Base-by-base conservation (phyloP, 176 grass and related monocot genomes). In the Rhipidocladum racemiflorum region DNA sequence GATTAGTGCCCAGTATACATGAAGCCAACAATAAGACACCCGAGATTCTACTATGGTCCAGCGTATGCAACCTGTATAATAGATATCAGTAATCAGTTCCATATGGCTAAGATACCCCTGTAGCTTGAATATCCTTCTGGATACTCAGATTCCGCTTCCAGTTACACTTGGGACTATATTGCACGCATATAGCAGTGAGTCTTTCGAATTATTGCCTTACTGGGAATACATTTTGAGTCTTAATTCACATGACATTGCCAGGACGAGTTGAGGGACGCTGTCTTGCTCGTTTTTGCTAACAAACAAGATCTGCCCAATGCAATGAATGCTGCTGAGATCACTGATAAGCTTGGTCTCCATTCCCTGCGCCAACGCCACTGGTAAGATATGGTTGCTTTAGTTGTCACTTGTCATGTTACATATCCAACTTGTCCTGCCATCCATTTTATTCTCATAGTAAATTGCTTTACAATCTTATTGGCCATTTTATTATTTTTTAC, bases 251-350 rank as follows among this genome's bases (percentile, higher is more conserved):
- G 75, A 1, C 51, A 77, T 84, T 79, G 30, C 12, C 45, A 94
- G 92, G 92, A 94, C 77, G 89, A 94, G 36, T 90, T 94, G 85
- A 91, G 92, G 84, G 92, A 94, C 81, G 92, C 89, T 36, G 92
- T 94, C 21, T 82, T 94, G 81, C 89, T 94, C 21, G 87, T 94
- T 65, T 94, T 94, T 30, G 89, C 89, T 43, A 94, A 94, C 82
- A 94, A 94, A 61, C 89, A 94, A 94, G 92, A 94, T 88, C 88
- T 94, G 32, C 89, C 92, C 18, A 94, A 92, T 77, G 92, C 92
- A n/a, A 94, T 92, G 92, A 94, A 94, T 86, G 89, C 89, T 85
- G 92, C 92, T 85, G 92, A 94, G 71, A 94, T 94, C 69, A 94
- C 92, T 0, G 92, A 94, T 77, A 92, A 94, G 74, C 89, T 94